Base-by-base conservation (phyloP, 2,329 filamentous ascomycete species). In the Ophiocordyceps camponoti-saundersi region DNA sequence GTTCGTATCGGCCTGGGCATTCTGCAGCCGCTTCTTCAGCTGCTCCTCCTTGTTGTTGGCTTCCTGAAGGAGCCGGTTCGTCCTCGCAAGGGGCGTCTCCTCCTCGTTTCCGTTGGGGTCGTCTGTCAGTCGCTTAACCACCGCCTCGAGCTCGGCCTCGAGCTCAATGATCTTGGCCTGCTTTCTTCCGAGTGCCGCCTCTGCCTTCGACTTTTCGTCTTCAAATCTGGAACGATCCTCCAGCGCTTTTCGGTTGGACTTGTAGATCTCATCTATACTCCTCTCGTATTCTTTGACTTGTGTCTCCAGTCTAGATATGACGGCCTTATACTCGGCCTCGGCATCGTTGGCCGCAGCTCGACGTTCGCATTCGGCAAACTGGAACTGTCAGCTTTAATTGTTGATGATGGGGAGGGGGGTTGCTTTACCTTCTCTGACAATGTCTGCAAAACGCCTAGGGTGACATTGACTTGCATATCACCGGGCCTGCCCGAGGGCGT, bases 171-270 rank as follows among this genome's bases (percentile, higher is more conserved):
- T 60, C 20, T 64, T 63, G 42, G 62, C 55, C 47, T 60, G 59
- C 18, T 61, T 59, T 40, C 62, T 62, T 36, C 67, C 64, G 1
- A 64, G 57, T 44, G 68, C 60, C 36, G 58, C 53, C 1, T 62
- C 62, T 0, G 65, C 59, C 42, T 70, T 65, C 39, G 65, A 59
- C 45, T 66, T 66, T 30, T 76, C 64, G 20, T 58, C 62, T 52
- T 77, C 67, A 40, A 71, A 72, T 6, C 53, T 55, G 32, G 62
- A 64, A 32, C 73, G 70, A 21, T 79, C 75, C 48, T 69, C 60
- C 6, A 77, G 57, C 3, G 75, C 72, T 15, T 63, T 63, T 51
- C 71, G 67, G 48, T 69, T 71, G 42, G 65, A 66, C 8, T 61
- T 57, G 45, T 75, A 69, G 4, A 76, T 66, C 6, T 59, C 58